These are phyloP conservation scores for Perilla frutescens DNA, from an alignment of 257 asterid species.

Conservation along the genomic window DNA sequence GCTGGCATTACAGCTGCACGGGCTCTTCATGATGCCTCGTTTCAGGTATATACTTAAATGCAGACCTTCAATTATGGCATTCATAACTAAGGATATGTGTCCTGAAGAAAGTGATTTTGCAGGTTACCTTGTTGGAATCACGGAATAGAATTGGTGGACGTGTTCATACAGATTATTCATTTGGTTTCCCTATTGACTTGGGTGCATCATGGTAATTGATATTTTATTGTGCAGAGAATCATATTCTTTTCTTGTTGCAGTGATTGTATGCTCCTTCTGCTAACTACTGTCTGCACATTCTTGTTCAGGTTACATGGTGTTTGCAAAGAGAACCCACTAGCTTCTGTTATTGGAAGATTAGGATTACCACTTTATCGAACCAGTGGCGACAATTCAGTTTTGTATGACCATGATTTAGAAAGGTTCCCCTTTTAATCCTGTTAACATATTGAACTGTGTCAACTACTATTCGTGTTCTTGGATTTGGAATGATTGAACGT, in stretches of 20 bases:
- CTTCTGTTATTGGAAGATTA: slow-evolving; percentile 85
- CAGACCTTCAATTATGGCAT: background rate
- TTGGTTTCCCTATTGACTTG: slow-evolving; percentile 97
- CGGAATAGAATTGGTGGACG: slow-evolving; percentile 98
- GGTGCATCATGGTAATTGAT: slow-evolving; percentile 93
- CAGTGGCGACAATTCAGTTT: slow-evolving; percentile 94
- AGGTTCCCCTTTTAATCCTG: slow-evolving; percentile 53
- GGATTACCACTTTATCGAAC: slow-evolving; percentile 98
- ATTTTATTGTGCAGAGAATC: background rate
- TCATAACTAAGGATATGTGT: slow-evolving; percentile 7
- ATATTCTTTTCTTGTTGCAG: slow-evolving; percentile 4
- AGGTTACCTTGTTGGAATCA: slow-evolving; percentile 93
- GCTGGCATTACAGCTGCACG: slow-evolving; percentile 95
- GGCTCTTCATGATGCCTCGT: slow-evolving; percentile 84
- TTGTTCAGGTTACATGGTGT: slow-evolving; percentile 92
- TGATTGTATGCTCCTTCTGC: background rate
- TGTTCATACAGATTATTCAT: slow-evolving; percentile 87
- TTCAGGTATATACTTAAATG: slow-evolving; percentile 58
- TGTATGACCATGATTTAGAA: slow-evolving; percentile 97
- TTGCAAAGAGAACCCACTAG: slow-evolving; percentile 93
- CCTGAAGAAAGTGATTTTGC: slow-evolving; percentile 33
- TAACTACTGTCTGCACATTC: slow-evolving; percentile 24
- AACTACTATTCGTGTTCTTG: background rate
- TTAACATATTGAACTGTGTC: slow-evolving; percentile 2
- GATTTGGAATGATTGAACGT: background rate